Percentiles rank a stretch among this genome's conserved stretches.
Evolutionary conservation across 805 yeast species (phyloP).

Genomic region (Ogataea henricii): DNA sequence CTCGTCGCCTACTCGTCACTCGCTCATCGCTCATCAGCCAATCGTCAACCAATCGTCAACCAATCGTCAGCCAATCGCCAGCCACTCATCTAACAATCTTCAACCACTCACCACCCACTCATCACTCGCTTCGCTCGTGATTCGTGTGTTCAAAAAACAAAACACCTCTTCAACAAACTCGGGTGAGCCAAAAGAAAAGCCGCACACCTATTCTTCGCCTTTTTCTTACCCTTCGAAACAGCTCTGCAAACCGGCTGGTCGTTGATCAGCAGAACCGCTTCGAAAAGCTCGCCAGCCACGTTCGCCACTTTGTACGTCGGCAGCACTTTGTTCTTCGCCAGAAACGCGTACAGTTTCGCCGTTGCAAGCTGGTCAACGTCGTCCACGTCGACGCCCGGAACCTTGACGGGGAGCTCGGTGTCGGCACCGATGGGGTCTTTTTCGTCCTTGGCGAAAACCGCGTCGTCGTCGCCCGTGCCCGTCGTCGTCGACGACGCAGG

Average conservation of each 20-base stretch:
- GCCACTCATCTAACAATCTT: too few species aligned
- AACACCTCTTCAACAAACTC: conserved; percentile 20
- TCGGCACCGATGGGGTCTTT: background rate
- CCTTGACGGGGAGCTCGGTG: conserved; percentile 4
- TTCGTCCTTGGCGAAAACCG: background rate
- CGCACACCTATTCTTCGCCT: conserved; percentile 43
- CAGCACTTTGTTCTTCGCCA: conserved; percentile 22
- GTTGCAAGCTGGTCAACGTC: conserved; percentile 28
- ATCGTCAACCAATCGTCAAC: too few species aligned
- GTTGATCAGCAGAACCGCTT: conserved; percentile 33
- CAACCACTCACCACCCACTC: background rate
- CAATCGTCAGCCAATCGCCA: too few species aligned
- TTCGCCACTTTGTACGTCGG: conserved; percentile 36
- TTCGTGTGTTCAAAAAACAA: conserved; percentile 12
- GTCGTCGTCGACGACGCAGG: too few species aligned
- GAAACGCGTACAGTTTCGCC: conserved; percentile 35
- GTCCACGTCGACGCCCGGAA: conserved; percentile 15
- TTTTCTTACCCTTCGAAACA: conserved; percentile 37
- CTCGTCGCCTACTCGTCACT: too few species aligned
- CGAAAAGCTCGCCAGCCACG: conserved; percentile 25
- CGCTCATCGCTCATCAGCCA: too few species aligned
- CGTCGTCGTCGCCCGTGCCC: background rate
- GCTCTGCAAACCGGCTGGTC: conserved; percentile 37
- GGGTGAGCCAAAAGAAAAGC: conserved; percentile 31
- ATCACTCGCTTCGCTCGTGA: too few species aligned